Base-by-base conservation (phyloP, 1,284 basidiomycete species). In the Cryptococcus deneoformans region DNA sequence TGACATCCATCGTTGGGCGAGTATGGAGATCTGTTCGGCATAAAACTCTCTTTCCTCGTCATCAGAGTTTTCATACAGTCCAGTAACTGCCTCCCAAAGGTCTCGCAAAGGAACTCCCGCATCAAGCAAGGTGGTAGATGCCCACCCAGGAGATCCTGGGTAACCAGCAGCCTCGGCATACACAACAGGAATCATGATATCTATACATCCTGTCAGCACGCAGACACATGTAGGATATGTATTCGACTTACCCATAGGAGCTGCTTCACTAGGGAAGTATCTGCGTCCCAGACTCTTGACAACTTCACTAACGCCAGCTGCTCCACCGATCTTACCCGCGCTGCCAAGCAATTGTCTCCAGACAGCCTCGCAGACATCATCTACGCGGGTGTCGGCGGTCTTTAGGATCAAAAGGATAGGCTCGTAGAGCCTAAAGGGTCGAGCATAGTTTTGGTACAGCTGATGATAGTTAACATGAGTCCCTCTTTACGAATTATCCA, bases 341-440 rank as follows among this genome's bases (percentile, higher is more conserved):
- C 88, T 85, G 20, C 51, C 43, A 58, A 98, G 84, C 60, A 99
- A 86, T 63, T 85, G 85, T 62, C 87, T 86, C 96, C 95, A 99
- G 36, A 94, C 92, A 3, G 88, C 86, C 50, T 84, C 82, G 7
- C 92, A 87, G 36, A 96, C 79, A 53, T 82, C 84, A 58, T 89
- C 86, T 68, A 99, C 92, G 14, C 87, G 86, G 71, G 94, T 90
- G 72, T 95, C 92, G 7, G 96, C 92, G 5, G 95, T 88, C 71
- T 96, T 90, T 58, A 98, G 83, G 71, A 97, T 93, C 40, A 97
- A 82, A 20, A 99, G 82, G 74, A 95, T 92, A 71, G 92, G 85
- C 50, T 87, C 83, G 10, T 89, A 85, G 38, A 98, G 81, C 65
- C 90, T 86, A 64, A 94, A 89, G 1, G 93, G 89, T 54, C 92